A percentile compares a stretch with the other conserved stretches of the same genome.
These are phyloP conservation scores for Pholiota conissans DNA, from an alignment of 768 basidiomycete genomes.

Conservation along the genomic window DNA sequence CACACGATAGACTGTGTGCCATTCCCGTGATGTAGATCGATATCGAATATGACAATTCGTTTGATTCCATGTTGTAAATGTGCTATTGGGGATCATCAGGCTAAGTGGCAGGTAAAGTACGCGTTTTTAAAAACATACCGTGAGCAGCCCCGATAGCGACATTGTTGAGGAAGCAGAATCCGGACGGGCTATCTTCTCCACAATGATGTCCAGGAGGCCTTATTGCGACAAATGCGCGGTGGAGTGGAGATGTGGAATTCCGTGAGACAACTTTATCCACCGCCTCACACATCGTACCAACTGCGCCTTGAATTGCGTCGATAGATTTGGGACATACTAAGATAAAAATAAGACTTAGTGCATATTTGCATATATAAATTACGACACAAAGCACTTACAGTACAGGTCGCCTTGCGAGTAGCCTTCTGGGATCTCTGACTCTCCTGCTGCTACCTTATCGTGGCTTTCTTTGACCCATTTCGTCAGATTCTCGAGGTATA, in stretches of 20 bases:
- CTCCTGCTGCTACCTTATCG: slow-evolving; percentile 59
- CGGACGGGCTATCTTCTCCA: slow-evolving; percentile 84
- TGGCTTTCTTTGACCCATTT: slow-evolving; percentile 58
- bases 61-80: slow-evolving; percentile 78
- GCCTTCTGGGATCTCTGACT: slow-evolving; percentile 74
- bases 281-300: slow-evolving; percentile 86
- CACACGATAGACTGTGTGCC: slow-evolving; percentile 92
- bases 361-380: background rate
- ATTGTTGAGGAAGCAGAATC: slow-evolving; percentile 97
- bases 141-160: slow-evolving; percentile 89
- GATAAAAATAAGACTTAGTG: background rate
- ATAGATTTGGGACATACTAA: slow-evolving; percentile 79
- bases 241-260: slow-evolving; percentile 6
- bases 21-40: slow-evolving; percentile 94
- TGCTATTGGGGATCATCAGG: slow-evolving; percentile 43
- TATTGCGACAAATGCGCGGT: slow-evolving; percentile 78
- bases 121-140: slow-evolving; percentile 46
- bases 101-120: background rate
- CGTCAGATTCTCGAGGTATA: slow-evolving; percentile 65
- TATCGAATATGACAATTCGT: slow-evolving; percentile 85
- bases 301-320: slow-evolving; percentile 76
- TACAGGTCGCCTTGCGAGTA: slow-evolving; percentile 83
- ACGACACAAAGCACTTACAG: slow-evolving; percentile 45
- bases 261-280: slow-evolving; percentile 64
- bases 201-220: slow-evolving; percentile 96